Conservation (phyloP, 2,329 filamentous ascomycete genomes). For the Arachnopeziza araneosa region DNA sequence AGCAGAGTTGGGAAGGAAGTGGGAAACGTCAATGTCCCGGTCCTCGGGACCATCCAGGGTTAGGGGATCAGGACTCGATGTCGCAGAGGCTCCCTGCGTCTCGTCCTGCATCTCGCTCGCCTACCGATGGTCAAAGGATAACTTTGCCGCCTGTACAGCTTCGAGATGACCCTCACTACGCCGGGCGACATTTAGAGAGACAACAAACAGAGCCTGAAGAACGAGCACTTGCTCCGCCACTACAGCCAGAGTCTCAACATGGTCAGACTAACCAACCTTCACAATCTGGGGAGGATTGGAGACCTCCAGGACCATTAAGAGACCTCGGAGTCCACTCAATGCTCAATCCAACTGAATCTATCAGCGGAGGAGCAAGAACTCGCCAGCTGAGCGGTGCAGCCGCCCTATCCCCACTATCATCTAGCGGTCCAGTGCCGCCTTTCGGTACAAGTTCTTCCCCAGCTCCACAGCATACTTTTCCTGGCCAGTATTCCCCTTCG, state of each 20-base stretch:
- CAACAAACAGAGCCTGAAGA: slow-evolving; percentile 19
- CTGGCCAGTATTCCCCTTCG: slow-evolving; percentile 15
- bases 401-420: slow-evolving; percentile 21
- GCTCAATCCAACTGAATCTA: slow-evolving; percentile 31
- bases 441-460: slow-evolving; percentile 23
- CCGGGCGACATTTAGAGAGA: slow-evolving; percentile 22
- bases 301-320: slow-evolving; percentile 23
- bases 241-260: slow-evolving; percentile 20
- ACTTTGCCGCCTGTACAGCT: slow-evolving; percentile 29
- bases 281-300: slow-evolving; percentile 21
- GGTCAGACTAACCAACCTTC: slow-evolving; percentile 14
- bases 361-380: slow-evolving; percentile 13
- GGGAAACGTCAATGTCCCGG: slow-evolving; percentile 51
- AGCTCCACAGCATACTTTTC: slow-evolving; percentile 17
- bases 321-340: slow-evolving; percentile 33
- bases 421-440: slow-evolving; percentile 14
- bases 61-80: slow-evolving; percentile 58
- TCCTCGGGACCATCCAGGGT: slow-evolving; percentile 44
- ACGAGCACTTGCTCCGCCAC: slow-evolving; percentile 18
- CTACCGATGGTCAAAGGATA: slow-evolving; percentile 30
- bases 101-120: slow-evolving; percentile 47
- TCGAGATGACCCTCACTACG: slow-evolving; percentile 29
- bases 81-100: slow-evolving; percentile 54
- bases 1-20: slow-evolving; percentile 32
- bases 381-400: slow-evolving; percentile 19